Evolutionary conservation across 805 yeast genomes (phyloP), one percentile per base, ranked within the genome.

Genomic region (Hanseniaspora osmophila): DNA sequence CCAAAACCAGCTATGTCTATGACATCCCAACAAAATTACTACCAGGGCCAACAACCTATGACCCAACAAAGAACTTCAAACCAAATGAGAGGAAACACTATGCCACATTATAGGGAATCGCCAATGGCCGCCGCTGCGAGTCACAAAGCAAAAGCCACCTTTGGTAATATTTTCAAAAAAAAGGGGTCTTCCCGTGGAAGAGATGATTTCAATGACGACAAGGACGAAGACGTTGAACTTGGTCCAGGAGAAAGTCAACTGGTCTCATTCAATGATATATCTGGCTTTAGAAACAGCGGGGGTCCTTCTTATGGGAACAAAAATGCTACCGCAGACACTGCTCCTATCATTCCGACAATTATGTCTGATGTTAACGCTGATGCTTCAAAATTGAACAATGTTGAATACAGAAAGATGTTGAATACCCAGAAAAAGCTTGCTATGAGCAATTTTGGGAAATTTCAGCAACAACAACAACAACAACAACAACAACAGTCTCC

Each of bases 311-410:
- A 80, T 55, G 80, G 80, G 3, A 65, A 71, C 16, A 65, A 69
- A 43, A 49, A 63, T 39, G 43, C 57, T 37, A 59, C 66, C 46
- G 16, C 18, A 15, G 85, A 80, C 50, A 71, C 88, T 0, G 71
- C 85, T 0, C 88, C 92, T 9, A 76, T 80, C 50, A 82, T 84
- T 37, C 94, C 94, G 6, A 81, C 86, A 0, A 45, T 83, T 3
- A 66, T 74, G 5, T 42, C 48, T 1, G 56, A 54, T 3, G 52
- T 60, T 27, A 17, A 47, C 3, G 44, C 47, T 42, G 59, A 57
- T 27, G 49, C 49, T 30, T 45, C 50, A 19, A 65, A 62, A 42
- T 55, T 67, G 52, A 70, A 70, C 44, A 79, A 74, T 52, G 66
- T 75, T 6, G 79, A 79, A 50, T 83, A 83, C 57, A 67, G 94